Base-by-base conservation (phyloP, 345 rosid genomes). In the Abelmoschus esculentus region DNA sequence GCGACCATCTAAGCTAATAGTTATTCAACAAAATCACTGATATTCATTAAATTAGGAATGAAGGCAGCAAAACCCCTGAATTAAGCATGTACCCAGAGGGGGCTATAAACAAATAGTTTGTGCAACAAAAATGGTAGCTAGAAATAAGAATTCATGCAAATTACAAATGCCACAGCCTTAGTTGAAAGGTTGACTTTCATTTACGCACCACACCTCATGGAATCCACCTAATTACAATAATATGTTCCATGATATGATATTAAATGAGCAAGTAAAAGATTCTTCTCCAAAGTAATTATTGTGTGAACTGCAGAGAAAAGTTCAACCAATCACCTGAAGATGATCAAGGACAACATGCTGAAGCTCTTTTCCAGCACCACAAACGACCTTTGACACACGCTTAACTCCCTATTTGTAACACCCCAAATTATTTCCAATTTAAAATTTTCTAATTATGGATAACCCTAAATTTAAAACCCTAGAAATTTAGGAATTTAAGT, bases 331-430 rank as follows among this genome's bases (percentile, higher is more conserved):
- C 70, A 86, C 98, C 98, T 91, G 96, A 55, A 93, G 87, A 81
- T 93, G 95, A 80, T 91, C 84, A 59, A 86, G 92, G 77, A 93
- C 87, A 73, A 93, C 77, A 55, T 67, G 83, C 80, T 90, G 92
- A 74, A 93, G 95, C 74, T 91, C 98, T 89, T 85, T 93, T 77
- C 91, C 96, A 54, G 96, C 89, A 77, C 95, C 91, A 80, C 92
- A 81, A 69, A 87, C 89, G 60, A 82, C 84, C 79, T 91, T 93
- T 65, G 87, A 83, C 40, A 89, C 87, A n/a, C 93, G 91, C 84
- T 93, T 93, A 75, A 87, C 82, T 60, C 92, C 96, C 98, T 93
- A 78, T 72, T 61, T 76, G 26, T 22, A n/a, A n/a, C n/a, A n/a
- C n/a, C n/a, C n/a, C n/a, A n/a, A n/a, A n/a, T n/a, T n/a, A n/a